Percentiles rank a stretch among this genome's conserved stretches.
phyloP scores from a whole-genome alignment of 2,329 filamentous ascomycete genomes.

The Penicillium sp. region DNA sequence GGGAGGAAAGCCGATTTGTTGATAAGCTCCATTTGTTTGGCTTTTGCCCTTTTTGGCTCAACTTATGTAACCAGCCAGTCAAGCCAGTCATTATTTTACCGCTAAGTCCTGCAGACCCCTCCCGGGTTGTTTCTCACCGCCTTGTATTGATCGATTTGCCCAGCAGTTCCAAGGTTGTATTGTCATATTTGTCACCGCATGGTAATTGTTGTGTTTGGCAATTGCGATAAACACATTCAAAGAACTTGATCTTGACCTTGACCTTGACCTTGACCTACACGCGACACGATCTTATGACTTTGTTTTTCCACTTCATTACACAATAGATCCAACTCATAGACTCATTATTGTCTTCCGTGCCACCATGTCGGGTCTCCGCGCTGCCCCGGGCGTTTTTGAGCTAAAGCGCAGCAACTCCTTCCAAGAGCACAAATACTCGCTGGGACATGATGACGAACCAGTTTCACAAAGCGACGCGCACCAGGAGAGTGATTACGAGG shows the following conservation, averaged over 20 bases:
- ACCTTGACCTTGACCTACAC: neutral
- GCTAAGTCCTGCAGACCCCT: neutral
- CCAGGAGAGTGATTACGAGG: conserved; percentile 30
- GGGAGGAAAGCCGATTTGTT: conserved; percentile 20
- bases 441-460: conserved; percentile 16
- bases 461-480: conserved; percentile 18
- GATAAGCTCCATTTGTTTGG: conserved; percentile 28
- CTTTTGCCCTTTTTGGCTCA: conserved; percentile 27
- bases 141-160: conserved; percentile 4
- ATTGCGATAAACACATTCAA: conserved; percentile 5
- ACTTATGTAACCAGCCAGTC: conserved; percentile 4
- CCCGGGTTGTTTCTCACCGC: neutral
- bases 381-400: conserved; percentile 28
- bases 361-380: conserved; percentile 30
- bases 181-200: conserved; percentile 6
- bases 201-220: conserved; percentile 3
- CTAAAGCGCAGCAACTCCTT: conserved; percentile 23
- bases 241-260: neutral
- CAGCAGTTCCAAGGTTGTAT: neutral
- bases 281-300: neutral
- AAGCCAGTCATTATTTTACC: conserved; percentile 1
- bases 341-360: neutral
- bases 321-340: neutral
- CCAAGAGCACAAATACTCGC: conserved; percentile 19
- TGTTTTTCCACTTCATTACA: neutral